Evolutionary conservation across 495 filamentous ascomycete genomes (phyloP).

Genomic region (Penicillium angulare): DNA sequence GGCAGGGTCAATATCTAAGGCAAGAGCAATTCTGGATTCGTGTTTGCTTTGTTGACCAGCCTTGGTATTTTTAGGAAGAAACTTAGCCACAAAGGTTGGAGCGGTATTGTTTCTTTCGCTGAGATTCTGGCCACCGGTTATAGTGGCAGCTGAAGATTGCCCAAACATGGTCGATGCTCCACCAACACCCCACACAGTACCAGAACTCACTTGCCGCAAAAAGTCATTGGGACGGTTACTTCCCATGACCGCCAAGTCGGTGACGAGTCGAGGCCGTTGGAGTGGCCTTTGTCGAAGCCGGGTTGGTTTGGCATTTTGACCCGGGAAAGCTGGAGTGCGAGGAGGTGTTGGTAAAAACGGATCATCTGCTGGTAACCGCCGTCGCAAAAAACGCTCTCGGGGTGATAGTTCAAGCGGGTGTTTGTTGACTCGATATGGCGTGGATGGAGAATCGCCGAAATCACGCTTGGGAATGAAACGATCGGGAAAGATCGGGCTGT

Average conservation of each 20-base stretch:
- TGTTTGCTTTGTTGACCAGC: slow-evolving; percentile 65
- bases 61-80: slow-evolving; percentile 53
- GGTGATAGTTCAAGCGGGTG: slow-evolving; percentile 55
- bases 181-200: slow-evolving; percentile 80
- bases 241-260: slow-evolving; percentile 18
- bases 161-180: slow-evolving; percentile 54
- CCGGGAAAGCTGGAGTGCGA: slow-evolving; percentile 16
- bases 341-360: slow-evolving; percentile 54
- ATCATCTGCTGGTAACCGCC: slow-evolving; percentile 56
- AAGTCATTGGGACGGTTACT: slow-evolving; percentile 7
- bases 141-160: slow-evolving; percentile 42
- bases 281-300: slow-evolving; percentile 24
- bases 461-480: slow-evolving; percentile 65
- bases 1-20: slow-evolving; percentile 75
- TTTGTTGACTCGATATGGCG: slow-evolving; percentile 67
- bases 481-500: slow-evolving; percentile 48
- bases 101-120: slow-evolving; percentile 71
- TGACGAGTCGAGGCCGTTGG: slow-evolving; percentile 37
- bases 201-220: slow-evolving; percentile 55
- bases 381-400: slow-evolving; percentile 60
- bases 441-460: slow-evolving; percentile 40
- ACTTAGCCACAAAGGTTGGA: slow-evolving; percentile 68
- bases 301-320: slow-evolving; percentile 20
- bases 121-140: slow-evolving; percentile 61
- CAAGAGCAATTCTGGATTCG: slow-evolving; percentile 74